Evolutionary conservation across 495 filamentous ascomycete species (phyloP).

Genomic region (Aspergillus cristatus): DNA sequence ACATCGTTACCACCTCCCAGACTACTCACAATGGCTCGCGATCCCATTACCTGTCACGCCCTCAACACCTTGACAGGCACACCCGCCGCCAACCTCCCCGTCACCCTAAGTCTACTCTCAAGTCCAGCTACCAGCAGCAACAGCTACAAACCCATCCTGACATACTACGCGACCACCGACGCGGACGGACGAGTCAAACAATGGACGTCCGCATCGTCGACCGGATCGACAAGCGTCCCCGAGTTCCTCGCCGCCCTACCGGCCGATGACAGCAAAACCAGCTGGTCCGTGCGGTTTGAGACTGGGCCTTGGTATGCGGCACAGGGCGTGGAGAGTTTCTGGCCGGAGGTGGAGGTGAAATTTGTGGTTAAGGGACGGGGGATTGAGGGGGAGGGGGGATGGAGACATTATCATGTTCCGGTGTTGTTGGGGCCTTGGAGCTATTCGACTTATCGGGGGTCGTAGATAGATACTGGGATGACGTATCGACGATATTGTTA

Average conservation of each 20-base stretch:
- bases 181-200: conserved; percentile 74
- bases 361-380: conserved; percentile 60
- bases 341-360: conserved; percentile 79
- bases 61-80: conserved; percentile 59
- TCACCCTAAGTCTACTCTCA: conserved; percentile 43
- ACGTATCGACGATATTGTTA: too few relatives aligned
- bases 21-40: conserved; percentile 62
- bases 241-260: conserved; percentile 35
- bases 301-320: conserved; percentile 67
- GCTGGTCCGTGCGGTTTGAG: conserved; percentile 72
- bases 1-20: conserved; percentile 15
- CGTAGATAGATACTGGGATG: too few relatives aligned
- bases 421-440: conserved; percentile 81
- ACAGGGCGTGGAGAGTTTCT: conserved; percentile 67
- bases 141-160: not conserved
- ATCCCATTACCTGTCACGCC: conserved; percentile 71
- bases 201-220: conserved; percentile 50
- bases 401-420: conserved; percentile 87
- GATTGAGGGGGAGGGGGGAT: conserved; percentile 48
- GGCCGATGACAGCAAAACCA: conserved; percentile 32
- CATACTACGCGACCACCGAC: conserved; percentile 63
- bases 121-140: conserved; percentile 24
- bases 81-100: conserved; percentile 49
- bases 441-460: conserved; percentile 88
- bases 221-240: conserved; percentile 39